Conservation (phyloP, 768 basidiomycete species). For the Mycena chlorophos region DNA sequence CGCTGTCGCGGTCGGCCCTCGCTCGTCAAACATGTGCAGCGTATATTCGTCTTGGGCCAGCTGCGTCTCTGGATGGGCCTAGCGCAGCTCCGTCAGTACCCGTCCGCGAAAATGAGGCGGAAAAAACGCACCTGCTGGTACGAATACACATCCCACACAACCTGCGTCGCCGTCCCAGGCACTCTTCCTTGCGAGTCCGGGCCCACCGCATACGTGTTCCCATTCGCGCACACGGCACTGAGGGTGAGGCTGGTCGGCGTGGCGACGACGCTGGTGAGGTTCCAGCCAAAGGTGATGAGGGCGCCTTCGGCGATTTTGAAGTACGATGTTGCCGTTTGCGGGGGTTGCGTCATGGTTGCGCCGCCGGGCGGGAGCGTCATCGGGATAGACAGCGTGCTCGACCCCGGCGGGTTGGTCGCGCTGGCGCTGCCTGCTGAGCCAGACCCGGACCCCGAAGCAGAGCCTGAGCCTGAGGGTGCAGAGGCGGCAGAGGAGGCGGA, state of each 20-base stretch:
- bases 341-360: no score
- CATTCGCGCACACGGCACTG: constrained; percentile 80
- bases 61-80: constrained; percentile 53
- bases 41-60: constrained; percentile 78
- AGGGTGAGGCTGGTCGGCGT: constrained; percentile 78
- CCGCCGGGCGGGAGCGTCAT: no score
- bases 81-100: background rate
- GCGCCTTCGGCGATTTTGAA: no score
- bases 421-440: no score
- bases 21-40: constrained; percentile 77
- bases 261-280: constrained; percentile 71
- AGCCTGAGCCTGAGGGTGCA: no score
- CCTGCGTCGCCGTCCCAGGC: constrained; percentile 65
- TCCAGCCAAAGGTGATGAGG: no score
- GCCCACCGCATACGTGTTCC: constrained; percentile 87
- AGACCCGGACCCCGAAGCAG: no score
- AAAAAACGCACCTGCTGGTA: constrained; percentile 50
- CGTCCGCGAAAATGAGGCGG: background rate
- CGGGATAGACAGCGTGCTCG: no score
- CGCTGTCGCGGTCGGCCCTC: constrained; percentile 63
- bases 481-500: no score
- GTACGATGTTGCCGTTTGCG: no score
- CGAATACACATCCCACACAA: constrained; percentile 79
- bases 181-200: constrained; percentile 67
- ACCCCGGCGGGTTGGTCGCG: no score